Evolutionary conservation across 768 basidiomycete genomes (phyloP), one percentile per base, ranked within the genome.

Genomic region (Boletus vermiculosoides): DNA sequence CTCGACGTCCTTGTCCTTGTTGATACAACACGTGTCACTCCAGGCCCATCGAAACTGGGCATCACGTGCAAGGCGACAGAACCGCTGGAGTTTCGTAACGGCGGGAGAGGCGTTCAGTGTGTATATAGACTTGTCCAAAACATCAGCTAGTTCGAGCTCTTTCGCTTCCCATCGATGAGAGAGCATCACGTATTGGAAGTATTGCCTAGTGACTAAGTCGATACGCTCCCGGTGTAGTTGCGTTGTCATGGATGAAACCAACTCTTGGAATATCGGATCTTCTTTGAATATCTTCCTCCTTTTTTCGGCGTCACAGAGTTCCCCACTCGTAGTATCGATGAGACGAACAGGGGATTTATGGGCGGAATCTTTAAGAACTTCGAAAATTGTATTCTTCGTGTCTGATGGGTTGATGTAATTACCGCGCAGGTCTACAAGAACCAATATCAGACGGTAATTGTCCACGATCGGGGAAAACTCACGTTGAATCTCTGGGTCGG

Each of bases 1-100:
- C 20, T 66, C 65, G 49, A 56, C 56, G 30, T 54, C 41, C 31
- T 52, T 62, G 31, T 46, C 20, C 54, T 64, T 66, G 49, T 66
- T n/a, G 16, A 66, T 66, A 25, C 65, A 67, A 34, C 65, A 66
- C 4, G 65, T 67, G 13, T 66, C 65, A 2, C 62, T 59, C 65
- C 65, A 66, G 4, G 62, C 62, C 65, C 65, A 66, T 41, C 59
- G 65, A 28, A 59, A 45, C 2, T 46, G 37, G 7, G 53, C 39
- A 22, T 56, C 41, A 8, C 49, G 54, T 2, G 52, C 65, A 11
- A 67, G 30, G 13, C 1, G 33, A 46, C 65, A 67, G 39, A 67
- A 67, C 5, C 2, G 39, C 33, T 59, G 62, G 30, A 66, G 59
- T 33, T 66, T 66, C 9, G 25, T 48, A 9, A 7, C 47, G 0